A percentile compares a stretch with the other conserved stretches of the same genome.
Conservation (phyloP, 139 green algal species). For the Prasinococcaceae sp. region DNA sequence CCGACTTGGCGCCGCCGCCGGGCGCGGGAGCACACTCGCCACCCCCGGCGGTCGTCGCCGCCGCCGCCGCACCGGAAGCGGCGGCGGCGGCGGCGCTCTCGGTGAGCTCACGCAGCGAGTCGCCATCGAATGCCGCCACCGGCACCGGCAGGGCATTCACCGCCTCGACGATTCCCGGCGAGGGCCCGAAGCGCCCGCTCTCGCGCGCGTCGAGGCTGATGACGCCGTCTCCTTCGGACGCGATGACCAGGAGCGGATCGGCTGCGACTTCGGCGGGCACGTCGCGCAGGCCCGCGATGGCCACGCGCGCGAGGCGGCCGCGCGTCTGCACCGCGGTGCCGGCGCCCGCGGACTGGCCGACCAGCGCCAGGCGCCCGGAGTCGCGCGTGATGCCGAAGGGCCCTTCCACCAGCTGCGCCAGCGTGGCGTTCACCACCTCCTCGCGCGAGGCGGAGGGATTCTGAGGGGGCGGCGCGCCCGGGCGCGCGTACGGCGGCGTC, state of each 20-base stretch:
- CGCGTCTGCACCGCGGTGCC: not conserved
- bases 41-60: not conserved
- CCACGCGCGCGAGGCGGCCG: not conserved
- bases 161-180: not conserved
- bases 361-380: not conserved
- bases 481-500: no score
- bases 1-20: no score
- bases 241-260: conserved; percentile 1
- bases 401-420: not conserved
- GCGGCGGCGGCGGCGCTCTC: no score
- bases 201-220: not conserved
- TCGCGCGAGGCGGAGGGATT: no score
- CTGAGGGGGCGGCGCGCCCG: not conserved
- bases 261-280: no score
- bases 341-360: conserved; percentile 1
- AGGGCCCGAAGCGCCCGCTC: no score
- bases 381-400: no score
- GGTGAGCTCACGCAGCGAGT: no score
- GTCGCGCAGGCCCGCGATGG: not conserved
- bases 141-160: not conserved
- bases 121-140: no score
- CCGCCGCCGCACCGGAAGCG: not conserved
- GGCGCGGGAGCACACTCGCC: no score
- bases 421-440: not conserved
- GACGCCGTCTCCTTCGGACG: not conserved